A percentile compares a stretch with the other conserved stretches of the same genome.
Evolutionary conservation across 805 yeast species (phyloP).

Genomic region (Hanseniaspora jakobsenii): DNA sequence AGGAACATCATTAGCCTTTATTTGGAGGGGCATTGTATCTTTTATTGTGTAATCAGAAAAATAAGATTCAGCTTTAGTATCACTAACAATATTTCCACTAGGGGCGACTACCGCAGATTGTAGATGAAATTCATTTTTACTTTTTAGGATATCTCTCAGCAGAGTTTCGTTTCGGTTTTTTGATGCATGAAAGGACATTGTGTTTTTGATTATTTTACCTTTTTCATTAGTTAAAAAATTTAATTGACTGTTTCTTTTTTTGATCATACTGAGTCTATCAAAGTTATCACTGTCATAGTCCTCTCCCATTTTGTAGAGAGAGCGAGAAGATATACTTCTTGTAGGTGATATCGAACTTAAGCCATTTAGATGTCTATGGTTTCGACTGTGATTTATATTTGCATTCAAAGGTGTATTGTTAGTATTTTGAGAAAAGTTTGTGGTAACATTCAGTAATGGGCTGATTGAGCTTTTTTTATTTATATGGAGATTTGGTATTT

Average conservation of each 20-base stretch:
- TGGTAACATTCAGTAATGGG: no score
- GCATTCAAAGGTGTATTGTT: background rate
- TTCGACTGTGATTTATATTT: background rate
- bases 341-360: background rate
- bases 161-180: background rate
- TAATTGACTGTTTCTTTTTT: background rate
- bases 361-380: no score
- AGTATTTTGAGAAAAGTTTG: no score
- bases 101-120: no score
- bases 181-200: background rate
- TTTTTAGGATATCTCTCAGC: no score
- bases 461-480: no score
- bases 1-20: conserved; percentile 11
- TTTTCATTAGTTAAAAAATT: background rate
- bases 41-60: no score
- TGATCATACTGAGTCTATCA: conserved; percentile 6
- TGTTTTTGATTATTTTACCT: background rate
- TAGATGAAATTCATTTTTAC: no score
- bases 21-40: background rate
- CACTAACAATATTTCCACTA: no score
- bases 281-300: conserved; percentile 1
- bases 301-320: background rate
- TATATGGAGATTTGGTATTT: no score
- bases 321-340: background rate
- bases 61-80: no score